Base-by-base conservation (phyloP, 2,329 filamentous ascomycete species). In the Aspergillus transmontanensis region DNA sequence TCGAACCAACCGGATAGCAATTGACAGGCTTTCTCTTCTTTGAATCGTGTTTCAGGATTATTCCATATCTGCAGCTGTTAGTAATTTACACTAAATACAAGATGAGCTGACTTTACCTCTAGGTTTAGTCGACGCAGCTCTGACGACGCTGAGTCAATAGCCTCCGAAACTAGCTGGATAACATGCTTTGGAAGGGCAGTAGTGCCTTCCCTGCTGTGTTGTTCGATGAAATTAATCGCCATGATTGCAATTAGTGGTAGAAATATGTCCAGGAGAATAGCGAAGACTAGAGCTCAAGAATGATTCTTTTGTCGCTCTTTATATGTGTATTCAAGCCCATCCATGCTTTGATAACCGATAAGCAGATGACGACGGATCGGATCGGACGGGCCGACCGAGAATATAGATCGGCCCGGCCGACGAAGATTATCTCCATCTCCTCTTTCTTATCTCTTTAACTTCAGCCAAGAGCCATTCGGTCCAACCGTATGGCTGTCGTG, bases 221-320 rank as follows among this genome's bases (percentile, higher is more conserved):
- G n/a, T 0, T 46, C 6, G 4, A 46, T 23, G 10, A 12, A 11
- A 23, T 11, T 23, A 2, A 23, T 12, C 0, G 21, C n/a, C 43
- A 23, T 46, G n/a, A 12, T 46, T 23, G 21, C 3, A n/a, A 10
- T n/a, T 14, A 7, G 6, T 41, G 6, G 3, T n/a, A 7, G 6
- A 5, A 19, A n/a, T 7, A 14, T 4, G 7, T 41, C 10, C 7
- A 16, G 4, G 2, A 16, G 6, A n/a, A 4, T 9, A 41, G 16
- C 3, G 6, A 41, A 2, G 19, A n/a, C 1, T 1, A 4, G 7
- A 4, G 2, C 2, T 4, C 0, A n/a, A 10, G 6, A 4, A n/a
- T 0, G 19, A 21, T 10, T 10, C 16, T 9, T 4, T n/a, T 10
- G 3, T 10, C 16, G 6, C 39, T 41, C 5, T 16, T 41, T 41